Percentiles rank a stretch among this genome's conserved stretches.
phyloP scores from a whole-genome alignment of 305 asterid species.

The Andrographis paniculata region DNA sequence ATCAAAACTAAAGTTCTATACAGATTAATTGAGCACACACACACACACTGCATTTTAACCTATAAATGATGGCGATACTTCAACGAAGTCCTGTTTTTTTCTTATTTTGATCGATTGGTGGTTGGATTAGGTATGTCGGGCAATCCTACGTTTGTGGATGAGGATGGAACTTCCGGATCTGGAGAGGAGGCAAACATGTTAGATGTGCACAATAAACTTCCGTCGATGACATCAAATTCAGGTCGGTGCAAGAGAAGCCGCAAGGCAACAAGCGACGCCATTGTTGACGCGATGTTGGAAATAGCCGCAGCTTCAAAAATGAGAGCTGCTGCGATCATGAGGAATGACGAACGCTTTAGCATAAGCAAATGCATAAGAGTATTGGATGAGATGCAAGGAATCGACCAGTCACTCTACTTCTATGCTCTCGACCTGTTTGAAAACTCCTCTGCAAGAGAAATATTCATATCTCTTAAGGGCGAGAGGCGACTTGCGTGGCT shows the following conservation, averaged over 20 bases:
- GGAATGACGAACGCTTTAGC: slow-evolving; percentile 52
- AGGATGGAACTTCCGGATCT: slow-evolving; percentile 73
- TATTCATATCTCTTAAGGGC: slow-evolving; percentile 39
- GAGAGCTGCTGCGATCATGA: slow-evolving; percentile 65
- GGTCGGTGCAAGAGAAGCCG: slow-evolving; percentile 67
- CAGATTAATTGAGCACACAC: too few relatives aligned
- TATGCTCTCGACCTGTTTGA: slow-evolving; percentile 57
- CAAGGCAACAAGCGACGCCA: slow-evolving; percentile 76
- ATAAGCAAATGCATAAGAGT: slow-evolving; percentile 59
- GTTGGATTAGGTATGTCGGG: slow-evolving; percentile 75
- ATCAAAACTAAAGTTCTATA: too few relatives aligned
- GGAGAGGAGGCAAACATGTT: slow-evolving; percentile 63
- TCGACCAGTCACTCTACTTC: slow-evolving; percentile 50
- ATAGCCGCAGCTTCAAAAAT: slow-evolving; percentile 69
- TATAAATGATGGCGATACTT: too few relatives aligned
- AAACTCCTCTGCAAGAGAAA: slow-evolving; percentile 50
- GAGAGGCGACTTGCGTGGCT: slow-evolving; percentile 57
- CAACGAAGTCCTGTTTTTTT: too few relatives aligned
- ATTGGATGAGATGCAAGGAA: slow-evolving; percentile 54
- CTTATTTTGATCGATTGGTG: too few relatives aligned
- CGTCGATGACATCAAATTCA: slow-evolving; percentile 33
- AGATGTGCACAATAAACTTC: slow-evolving; percentile 54
- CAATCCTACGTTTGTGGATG: slow-evolving; percentile 52
- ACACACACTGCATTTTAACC: too few relatives aligned
- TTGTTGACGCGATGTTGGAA: slow-evolving; percentile 73